Evolutionary conservation across 805 yeast species (phyloP).

Genomic region (Myxozyma kluyveri): DNA sequence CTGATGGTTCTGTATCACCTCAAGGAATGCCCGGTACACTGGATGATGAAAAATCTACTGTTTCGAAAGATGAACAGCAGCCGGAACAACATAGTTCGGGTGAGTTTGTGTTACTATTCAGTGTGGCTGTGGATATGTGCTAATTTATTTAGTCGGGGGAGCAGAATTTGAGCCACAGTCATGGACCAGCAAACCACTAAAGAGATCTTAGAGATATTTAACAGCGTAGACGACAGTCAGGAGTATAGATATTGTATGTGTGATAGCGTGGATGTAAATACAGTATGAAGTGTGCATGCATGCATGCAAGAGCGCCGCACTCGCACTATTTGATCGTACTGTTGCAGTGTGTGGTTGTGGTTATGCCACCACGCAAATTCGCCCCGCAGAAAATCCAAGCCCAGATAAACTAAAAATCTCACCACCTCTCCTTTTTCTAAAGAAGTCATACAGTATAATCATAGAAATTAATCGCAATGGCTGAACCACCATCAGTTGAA

Average conservation of each 20-base stretch:
- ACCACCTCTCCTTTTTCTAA: neutral
- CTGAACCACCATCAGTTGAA: constrained; percentile 14
- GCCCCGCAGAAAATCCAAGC: no score
- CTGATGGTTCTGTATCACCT: constrained; percentile 19
- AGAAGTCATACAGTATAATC: neutral
- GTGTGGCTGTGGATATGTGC: neutral
- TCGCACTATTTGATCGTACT: no score
- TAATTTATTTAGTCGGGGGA: constrained; percentile 1
- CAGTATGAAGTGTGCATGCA: no score
- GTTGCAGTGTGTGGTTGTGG: no score
- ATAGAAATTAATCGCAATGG: constrained; percentile 6
- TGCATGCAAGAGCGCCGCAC: no score
- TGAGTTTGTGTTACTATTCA: no score
- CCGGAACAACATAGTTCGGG: neutral
- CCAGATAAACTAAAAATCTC: neutral
- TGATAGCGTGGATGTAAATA: no score
- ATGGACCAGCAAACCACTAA: constrained; percentile 18
- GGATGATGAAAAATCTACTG: constrained; percentile 1
- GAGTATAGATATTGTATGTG: no score
- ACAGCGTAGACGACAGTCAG: no score
- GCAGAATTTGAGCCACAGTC: constrained; percentile 8
- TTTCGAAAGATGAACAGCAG: constrained; percentile 1
- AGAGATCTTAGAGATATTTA: no score
- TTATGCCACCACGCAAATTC: no score
- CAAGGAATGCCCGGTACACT: constrained; percentile 24